A percentile compares a stretch with the other conserved stretches of the same genome.
phyloP scores from a whole-genome alignment of 1,284 basidiomycete genomes.

The Coniophora puteana region DNA sequence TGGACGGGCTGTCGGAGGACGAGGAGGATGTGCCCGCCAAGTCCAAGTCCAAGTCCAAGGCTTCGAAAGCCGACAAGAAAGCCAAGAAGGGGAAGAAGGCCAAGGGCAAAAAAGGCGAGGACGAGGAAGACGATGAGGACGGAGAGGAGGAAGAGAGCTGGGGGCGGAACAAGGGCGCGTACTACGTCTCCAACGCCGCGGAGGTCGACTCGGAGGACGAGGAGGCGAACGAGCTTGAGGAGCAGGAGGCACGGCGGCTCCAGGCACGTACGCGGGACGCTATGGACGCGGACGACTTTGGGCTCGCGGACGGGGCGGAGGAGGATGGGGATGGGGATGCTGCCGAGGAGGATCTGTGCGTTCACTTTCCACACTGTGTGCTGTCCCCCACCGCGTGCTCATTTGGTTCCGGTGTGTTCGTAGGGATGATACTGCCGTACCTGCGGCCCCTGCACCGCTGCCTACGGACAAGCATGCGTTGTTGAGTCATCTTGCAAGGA shows the following conservation, averaged over 20 bases:
- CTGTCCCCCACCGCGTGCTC: no score
- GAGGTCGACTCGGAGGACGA: constrained; percentile 82
- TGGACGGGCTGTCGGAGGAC: constrained; percentile 39
- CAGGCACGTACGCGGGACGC: constrained; percentile 74
- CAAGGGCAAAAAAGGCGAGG: constrained; percentile 31
- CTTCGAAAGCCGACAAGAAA: constrained; percentile 29
- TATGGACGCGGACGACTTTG: constrained; percentile 82
- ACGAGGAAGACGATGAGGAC: no score
- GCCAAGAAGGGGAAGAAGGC: constrained; percentile 37
- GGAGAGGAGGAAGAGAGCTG: constrained; percentile 76
- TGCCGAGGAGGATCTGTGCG: constrained; percentile 34
- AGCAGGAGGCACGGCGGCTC: constrained; percentile 81
- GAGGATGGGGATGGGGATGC: constrained; percentile 27
- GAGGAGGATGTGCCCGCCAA: constrained; percentile 33
- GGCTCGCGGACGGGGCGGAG: constrained; percentile 65
- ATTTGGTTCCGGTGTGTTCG: no score
- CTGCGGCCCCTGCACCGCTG: constrained; percentile 12
- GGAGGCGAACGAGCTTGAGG: constrained; percentile 83
- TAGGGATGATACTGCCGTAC: no score
- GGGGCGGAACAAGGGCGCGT: constrained; percentile 75
- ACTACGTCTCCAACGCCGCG: constrained; percentile 83
- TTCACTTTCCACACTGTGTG: constrained; percentile 8
- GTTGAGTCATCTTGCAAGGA: constrained; percentile 74
- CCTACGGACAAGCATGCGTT: constrained; percentile 55
- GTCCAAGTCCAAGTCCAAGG: constrained; percentile 23